A percentile compares a stretch with the other conserved stretches of the same genome.
These are phyloP conservation scores for Suillus ampliporus DNA, from an alignment of 768 basidiomycete species.

Conservation along the genomic window DNA sequence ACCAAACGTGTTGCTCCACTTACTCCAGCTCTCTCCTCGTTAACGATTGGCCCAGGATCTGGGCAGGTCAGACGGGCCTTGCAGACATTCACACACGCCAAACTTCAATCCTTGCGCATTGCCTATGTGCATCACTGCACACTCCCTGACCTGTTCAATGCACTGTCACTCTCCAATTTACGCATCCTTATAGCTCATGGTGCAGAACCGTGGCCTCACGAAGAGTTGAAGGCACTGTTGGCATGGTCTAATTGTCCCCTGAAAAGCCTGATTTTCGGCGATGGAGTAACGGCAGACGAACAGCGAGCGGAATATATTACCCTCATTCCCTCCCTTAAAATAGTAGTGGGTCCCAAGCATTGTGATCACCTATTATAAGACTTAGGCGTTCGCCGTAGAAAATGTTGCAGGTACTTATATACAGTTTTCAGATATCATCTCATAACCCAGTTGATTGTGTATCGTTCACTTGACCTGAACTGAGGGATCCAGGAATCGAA, in stretches of 20 bases:
- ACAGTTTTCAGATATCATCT: too few relatives aligned
- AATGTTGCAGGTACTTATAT: too few relatives aligned
- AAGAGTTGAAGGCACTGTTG: slow-evolving; percentile 24
- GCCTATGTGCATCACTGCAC: slow-evolving; percentile 10
- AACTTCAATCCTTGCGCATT: slow-evolving; percentile 20
- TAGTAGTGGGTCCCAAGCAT: neutral
- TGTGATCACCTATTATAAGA: neutral
- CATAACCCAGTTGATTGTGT: too few relatives aligned
- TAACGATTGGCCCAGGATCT: too few relatives aligned
- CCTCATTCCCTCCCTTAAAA: slow-evolving; percentile 26
- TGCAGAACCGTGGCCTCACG: slow-evolving; percentile 19
- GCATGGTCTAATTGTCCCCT: slow-evolving; percentile 24
- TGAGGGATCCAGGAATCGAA: too few relatives aligned
- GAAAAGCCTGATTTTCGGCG: slow-evolving; percentile 21
- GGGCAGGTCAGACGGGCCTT: neutral
- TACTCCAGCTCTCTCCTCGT: slow-evolving; percentile 25
- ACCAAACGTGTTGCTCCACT: slow-evolving; percentile 8
- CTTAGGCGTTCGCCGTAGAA: too few relatives aligned
- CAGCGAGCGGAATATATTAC: slow-evolving; percentile 18
- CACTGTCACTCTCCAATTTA: slow-evolving; percentile 20
- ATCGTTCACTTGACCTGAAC: too few relatives aligned
- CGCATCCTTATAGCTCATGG: slow-evolving; percentile 17
- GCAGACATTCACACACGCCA: slow-evolving; percentile 14
- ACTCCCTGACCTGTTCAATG: slow-evolving; percentile 10
- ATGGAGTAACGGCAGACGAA: slow-evolving; percentile 21